These are phyloP conservation scores for Penicillium aurantiogriseum DNA, from an alignment of 2,329 filamentous ascomycete genomes.

Conservation along the genomic window DNA sequence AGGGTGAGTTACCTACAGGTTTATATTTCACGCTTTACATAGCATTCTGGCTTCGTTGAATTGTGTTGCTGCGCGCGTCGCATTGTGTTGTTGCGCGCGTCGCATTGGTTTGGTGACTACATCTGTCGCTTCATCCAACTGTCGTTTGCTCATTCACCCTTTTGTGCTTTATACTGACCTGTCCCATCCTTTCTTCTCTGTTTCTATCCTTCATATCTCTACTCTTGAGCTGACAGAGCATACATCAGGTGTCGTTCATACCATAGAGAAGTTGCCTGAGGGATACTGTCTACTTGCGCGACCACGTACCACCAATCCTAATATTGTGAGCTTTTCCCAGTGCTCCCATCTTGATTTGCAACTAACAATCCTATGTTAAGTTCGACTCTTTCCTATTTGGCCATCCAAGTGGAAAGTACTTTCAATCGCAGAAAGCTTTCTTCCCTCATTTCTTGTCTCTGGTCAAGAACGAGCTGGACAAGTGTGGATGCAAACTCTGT, in stretches of 20 bases:
- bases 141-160: neutral
- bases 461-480: conserved; percentile 51
- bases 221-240: neutral
- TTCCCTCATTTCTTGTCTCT: conserved; percentile 54
- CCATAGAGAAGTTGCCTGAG: conserved; percentile 53
- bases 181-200: neutral
- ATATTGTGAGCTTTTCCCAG: conserved; percentile 28
- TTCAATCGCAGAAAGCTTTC: conserved; percentile 55
- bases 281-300: conserved; percentile 56
- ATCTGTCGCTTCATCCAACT: neutral
- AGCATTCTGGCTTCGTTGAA: neutral
- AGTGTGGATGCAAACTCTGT: conserved; percentile 55
- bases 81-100: neutral
- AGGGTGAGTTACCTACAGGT: conserved; percentile 30
- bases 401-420: conserved; percentile 52
- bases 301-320: conserved; percentile 41
- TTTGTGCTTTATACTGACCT: neutral
- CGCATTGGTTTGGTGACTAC: neutral
- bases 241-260: conserved; percentile 46
- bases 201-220: neutral
- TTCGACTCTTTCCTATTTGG: conserved; percentile 58
- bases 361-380: conserved; percentile 27
- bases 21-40: neutral
- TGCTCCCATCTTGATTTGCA: neutral
- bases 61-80: neutral